Evolutionary conservation across 2,329 filamentous ascomycete species (phyloP).

Genomic region (Ceratocystis huliohia): DNA sequence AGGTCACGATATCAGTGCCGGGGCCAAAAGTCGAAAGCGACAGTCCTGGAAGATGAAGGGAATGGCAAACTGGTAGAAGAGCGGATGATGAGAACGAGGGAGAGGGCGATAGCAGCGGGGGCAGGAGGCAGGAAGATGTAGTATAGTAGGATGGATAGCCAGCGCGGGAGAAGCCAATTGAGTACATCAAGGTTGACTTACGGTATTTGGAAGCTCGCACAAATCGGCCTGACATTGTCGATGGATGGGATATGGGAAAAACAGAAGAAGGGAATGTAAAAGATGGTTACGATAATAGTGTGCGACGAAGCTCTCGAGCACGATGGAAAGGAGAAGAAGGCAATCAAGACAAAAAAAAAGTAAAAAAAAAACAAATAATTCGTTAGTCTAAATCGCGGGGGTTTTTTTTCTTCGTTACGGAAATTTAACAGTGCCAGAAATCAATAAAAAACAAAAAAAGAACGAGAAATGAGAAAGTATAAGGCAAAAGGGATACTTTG

Average conservation of each 20-base stretch:
- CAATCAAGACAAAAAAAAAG: neutral
- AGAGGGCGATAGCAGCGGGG: neutral
- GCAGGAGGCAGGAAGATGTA: slow-evolving; percentile 6
- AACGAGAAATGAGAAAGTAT: neutral
- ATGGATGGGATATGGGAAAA: slow-evolving; percentile 19
- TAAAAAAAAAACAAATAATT: neutral
- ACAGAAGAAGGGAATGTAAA: neutral
- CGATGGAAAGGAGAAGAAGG: neutral
- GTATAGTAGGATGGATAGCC: slow-evolving; percentile 2
- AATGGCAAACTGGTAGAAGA: slow-evolving; percentile 16
- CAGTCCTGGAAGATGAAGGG: neutral
- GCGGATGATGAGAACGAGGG: neutral
- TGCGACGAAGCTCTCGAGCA: neutral
- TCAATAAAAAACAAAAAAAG: slow-evolving; percentile 1
- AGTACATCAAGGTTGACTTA: slow-evolving; percentile 31
- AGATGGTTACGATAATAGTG: neutral
- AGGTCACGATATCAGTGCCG: neutral
- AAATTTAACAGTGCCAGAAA: neutral
- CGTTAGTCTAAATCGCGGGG: neutral
- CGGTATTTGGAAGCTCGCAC: slow-evolving; percentile 58
- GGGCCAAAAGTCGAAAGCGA: neutral
- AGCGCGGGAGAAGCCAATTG: neutral
- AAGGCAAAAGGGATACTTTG: neutral
- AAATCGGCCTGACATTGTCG: slow-evolving; percentile 49
- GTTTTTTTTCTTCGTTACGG: neutral